Evolutionary conservation across 2,329 filamentous ascomycete genomes (phyloP).

Genomic region (Cladosporium sp.): DNA sequence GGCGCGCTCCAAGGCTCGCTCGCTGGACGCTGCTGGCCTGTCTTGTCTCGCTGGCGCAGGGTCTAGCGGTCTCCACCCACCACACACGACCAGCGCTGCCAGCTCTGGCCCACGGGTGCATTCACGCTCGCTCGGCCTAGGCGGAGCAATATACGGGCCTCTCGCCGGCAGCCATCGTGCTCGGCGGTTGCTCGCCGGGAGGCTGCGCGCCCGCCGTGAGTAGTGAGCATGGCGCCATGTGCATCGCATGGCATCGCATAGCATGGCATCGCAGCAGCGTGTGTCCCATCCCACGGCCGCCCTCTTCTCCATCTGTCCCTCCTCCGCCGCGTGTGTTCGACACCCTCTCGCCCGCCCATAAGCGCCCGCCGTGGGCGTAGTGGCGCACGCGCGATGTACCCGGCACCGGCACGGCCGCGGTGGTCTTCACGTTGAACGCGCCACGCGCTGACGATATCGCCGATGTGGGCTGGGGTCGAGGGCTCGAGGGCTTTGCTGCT

Average conservation of each 20-base stretch:
- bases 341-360: neutral
- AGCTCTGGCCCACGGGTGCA: conserved; percentile 12
- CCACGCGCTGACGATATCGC: conserved; percentile 13
- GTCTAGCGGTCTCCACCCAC: conserved; percentile 11
- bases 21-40: neutral
- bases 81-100: conserved; percentile 2
- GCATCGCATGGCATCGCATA: no score
- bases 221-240: no score
- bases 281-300: no score
- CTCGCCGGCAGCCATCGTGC: conserved; percentile 8
- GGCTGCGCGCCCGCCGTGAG: neutral
- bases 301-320: neutral
- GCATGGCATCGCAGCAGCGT: no score
- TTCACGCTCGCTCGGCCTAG: conserved; percentile 10
- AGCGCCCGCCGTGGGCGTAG: neutral
- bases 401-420: conserved; percentile 5
- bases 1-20: no score
- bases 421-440: conserved; percentile 9
- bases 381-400: neutral
- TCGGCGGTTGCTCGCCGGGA: conserved; percentile 11
- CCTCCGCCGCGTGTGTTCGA: neutral
- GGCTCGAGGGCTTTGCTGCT: conserved; percentile 2
- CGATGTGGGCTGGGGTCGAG: conserved; percentile 13
- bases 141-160: conserved; percentile 12
- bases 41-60: conserved; percentile 1